phyloP scores from a whole-genome alignment of 2,329 filamentous ascomycete genomes.

The Colletotrichum viniferum region DNA sequence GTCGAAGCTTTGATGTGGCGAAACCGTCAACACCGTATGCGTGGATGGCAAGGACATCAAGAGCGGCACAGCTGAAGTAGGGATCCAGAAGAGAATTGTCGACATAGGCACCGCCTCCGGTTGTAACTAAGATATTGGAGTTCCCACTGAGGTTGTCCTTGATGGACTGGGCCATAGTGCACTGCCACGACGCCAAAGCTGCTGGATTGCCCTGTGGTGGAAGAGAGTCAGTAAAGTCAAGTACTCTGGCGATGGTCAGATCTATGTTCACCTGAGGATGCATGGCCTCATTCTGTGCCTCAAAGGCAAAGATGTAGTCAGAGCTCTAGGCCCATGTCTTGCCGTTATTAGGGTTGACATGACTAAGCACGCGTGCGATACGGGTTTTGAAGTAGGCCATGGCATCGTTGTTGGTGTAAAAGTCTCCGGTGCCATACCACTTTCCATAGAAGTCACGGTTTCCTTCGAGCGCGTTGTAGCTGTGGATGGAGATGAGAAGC shows the following conservation, averaged over 20 bases:
- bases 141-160: constrained; percentile 24
- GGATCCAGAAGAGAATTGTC: constrained; percentile 20
- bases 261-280: constrained; percentile 13
- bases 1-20: constrained; percentile 22
- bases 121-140: constrained; percentile 22
- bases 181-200: constrained; percentile 25
- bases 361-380: constrained; percentile 15
- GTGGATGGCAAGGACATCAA: constrained; percentile 26
- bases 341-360: constrained; percentile 17
- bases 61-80: constrained; percentile 16
- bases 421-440: constrained; percentile 20
- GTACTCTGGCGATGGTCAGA: not conserved
- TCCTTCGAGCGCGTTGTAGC: constrained; percentile 13
- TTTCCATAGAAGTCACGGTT: constrained; percentile 18
- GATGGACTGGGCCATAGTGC: constrained; percentile 26
- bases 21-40: constrained; percentile 31
- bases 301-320: constrained; percentile 28
- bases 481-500: constrained; percentile 20
- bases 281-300: constrained; percentile 28
- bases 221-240: not conserved
- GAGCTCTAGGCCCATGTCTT: constrained; percentile 23
- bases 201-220: constrained; percentile 18
- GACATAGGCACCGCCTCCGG: constrained; percentile 24
- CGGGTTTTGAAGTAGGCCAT: constrained; percentile 17
- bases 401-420: constrained; percentile 9